Base-by-base conservation (phyloP, 257 asterid genomes). In the Solanum pimpinellifolium region DNA sequence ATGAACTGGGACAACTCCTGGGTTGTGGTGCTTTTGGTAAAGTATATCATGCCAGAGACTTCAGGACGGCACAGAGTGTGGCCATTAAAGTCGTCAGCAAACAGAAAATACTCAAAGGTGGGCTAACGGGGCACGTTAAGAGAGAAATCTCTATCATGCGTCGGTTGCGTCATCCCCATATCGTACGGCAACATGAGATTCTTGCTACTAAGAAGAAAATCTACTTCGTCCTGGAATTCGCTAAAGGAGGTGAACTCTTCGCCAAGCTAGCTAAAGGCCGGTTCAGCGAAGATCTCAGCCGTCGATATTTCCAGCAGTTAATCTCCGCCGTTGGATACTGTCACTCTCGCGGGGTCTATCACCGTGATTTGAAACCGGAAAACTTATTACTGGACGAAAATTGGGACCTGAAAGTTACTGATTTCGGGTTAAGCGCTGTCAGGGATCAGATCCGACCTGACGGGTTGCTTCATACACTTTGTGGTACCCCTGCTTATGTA, bases 21-120 rank as follows among this genome's bases (percentile, higher is more conserved):
- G 98, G 98, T 9, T 90, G 90, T 83, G 98, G 98, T 10, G 96
- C 97, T 18, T 95, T 95, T 90, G 98, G 95, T 20, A 95, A 95
- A 91, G 98, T 95, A 14, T 94, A 94, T 91, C 94, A 92, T 88
- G 98, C 95, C 21, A 94, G 95, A 11, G 91, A 89, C 69, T 29
- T 90, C 27, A 86, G 77, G 33, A 89, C 92, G 72, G 95, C 93
- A 9, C 92, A 91, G 76, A 93, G 92, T 92, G 96, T 95, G 49
- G 98, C 98, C 12, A 88, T 95, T 4, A 95, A 95, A 77, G 90
- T 93, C 80, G 88, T 95, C 68, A 92, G 90, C 95, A 94, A 93
- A 90, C 94, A 86, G 76, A 92, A 92, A 11, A 78, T 95, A 23
- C 76, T 75, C 21, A 93, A 83, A 88, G 91, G 93, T 27, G 91